Base-by-base conservation (phyloP, 2,329 filamentous ascomycete species). In the Colletotrichum sp. region DNA sequence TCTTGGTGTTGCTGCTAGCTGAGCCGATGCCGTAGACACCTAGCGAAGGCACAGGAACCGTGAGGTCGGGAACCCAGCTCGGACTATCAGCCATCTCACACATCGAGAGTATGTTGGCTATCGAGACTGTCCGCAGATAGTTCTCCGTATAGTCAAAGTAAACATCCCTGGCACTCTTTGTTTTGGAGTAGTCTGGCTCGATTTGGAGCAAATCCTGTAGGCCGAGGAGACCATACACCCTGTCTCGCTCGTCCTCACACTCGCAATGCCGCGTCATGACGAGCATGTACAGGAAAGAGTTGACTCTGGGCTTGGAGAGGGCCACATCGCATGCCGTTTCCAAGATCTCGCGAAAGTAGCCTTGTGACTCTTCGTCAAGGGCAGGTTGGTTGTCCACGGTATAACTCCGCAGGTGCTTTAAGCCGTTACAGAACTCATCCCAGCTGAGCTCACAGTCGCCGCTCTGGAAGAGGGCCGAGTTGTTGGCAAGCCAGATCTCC, bases 21-120 rank as follows among this genome's bases (percentile, higher is more conserved):
- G 55, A 59, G 55, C 55, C 44, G 44, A 48, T 48, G 9, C 18
- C 44, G n/a, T 48, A 48, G 44, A 48, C 44, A 48, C 44, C 44
- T 0, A 59, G 26, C 55, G 22, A 26, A 16, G 55, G 55, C 26
- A 59, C 55, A 0, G 55, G 55, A 0, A 24, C 26, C 16, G 55
- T 28, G 13, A 59, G 26, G 12, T 59, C 24, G 1, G 55, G 24
- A 0, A 28, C 55, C 55, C 55, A 59, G 26, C 13, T 59, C 13
- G 55, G 55, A 1, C 0, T 59, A 13, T 59, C 22, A 0, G 24
- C 55, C 55, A 59, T 59, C 13, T 59, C 55, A 0, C 55, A 59
- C 55, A 24, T 26, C 0, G 55, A 59, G 22, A 59, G 55, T 3
- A 59, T 48, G 55, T 59, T 59, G 22, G 55, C 55, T 0, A 28